Percentiles rank a stretch among this genome's conserved stretches.
phyloP scores from a whole-genome alignment of 2,329 filamentous ascomycete species.

The Calonectria pseudoreteaudii region DNA sequence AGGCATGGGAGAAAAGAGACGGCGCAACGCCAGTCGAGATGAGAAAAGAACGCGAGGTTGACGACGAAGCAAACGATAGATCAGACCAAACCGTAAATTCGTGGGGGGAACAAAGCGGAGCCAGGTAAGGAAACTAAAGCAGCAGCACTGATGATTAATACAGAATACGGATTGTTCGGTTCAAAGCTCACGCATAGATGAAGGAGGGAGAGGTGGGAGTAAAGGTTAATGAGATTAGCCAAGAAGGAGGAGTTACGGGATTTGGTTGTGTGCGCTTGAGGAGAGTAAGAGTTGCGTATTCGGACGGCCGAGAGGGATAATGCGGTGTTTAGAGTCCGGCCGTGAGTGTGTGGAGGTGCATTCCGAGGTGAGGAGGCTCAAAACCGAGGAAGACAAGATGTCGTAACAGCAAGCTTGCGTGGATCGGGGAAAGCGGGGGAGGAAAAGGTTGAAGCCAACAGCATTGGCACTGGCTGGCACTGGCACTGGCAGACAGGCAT shows the following conservation, averaged over 20 bases:
- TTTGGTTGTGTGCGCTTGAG: neutral
- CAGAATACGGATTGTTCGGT: neutral
- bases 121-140: neutral
- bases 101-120: constrained; percentile 10
- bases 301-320: constrained; percentile 12
- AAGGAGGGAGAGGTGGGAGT: neutral
- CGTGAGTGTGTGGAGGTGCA: constrained; percentile 9
- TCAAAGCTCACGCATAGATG: neutral
- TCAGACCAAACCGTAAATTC: constrained; percentile 14
- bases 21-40: neutral
- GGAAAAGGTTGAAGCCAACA: neutral
- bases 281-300: neutral
- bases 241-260: neutral
- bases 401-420: neutral
- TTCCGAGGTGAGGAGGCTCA: constrained; percentile 20
- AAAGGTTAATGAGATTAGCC: constrained; percentile 3
- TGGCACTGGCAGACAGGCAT: neutral
- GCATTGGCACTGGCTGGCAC: neutral
- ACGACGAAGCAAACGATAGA: neutral
- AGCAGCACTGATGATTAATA: neutral
- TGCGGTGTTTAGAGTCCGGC: constrained; percentile 13
- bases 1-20: neutral
- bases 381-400: neutral
- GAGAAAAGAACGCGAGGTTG: neutral
- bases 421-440: neutral